Evolutionary conservation across 148 eudicot species (phyloP).

Genomic region (Agrostemma githago): DNA sequence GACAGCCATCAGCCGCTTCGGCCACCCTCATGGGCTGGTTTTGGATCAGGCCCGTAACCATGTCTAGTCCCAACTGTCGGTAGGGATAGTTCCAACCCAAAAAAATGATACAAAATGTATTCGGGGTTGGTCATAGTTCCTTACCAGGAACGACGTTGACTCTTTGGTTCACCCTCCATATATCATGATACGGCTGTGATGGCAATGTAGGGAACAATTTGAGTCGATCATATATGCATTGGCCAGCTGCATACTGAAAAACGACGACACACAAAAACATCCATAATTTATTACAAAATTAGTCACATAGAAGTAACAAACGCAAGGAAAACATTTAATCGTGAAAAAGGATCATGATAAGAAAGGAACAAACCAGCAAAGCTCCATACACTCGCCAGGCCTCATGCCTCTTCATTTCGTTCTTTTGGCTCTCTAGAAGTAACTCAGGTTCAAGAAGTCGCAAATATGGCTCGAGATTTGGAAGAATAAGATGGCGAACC

Average conservation of each 20-base stretch:
- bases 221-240: constrained; percentile 53
- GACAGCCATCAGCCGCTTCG: too few relatives aligned
- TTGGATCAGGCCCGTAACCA: too few relatives aligned
- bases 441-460: constrained; percentile 71
- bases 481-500: constrained; percentile 67
- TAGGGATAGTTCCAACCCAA: too few relatives aligned
- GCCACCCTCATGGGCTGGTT: too few relatives aligned
- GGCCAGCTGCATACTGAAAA: constrained; percentile 70
- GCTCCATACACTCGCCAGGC: constrained; percentile 84
- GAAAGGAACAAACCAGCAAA: constrained; percentile 48
- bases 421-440: constrained; percentile 58
- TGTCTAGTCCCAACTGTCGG: too few relatives aligned
- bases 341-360: not conserved
- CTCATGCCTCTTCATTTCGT: constrained; percentile 68
- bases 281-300: not conserved
- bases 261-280: not conserved
- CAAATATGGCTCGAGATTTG: constrained; percentile 63
- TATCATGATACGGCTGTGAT: constrained; percentile 32
- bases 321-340: not conserved
- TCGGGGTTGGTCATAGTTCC: constrained; percentile 6
- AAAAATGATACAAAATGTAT: too few relatives aligned
- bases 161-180: constrained; percentile 41
- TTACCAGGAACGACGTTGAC: constrained; percentile 39
- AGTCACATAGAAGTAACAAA: not conserved
- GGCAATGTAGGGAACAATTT: constrained; percentile 55